A percentile compares a stretch with the other conserved stretches of the same genome.
phyloP scores from a whole-genome alignment of 345 rosid genomes.

The Mallotus nudiflorus region DNA sequence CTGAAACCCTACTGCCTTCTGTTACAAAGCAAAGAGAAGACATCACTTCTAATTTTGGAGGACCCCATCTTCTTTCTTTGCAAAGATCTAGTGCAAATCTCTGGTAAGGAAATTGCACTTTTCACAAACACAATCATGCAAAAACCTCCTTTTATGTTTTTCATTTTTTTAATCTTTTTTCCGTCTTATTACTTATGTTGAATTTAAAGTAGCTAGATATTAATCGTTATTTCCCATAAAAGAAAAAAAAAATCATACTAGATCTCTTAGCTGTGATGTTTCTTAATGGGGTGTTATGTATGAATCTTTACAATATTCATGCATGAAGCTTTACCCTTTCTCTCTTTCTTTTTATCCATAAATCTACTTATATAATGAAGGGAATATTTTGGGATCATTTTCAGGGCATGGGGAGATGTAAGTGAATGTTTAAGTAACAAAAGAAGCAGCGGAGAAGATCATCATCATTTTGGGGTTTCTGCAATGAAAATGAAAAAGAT shows the following conservation, averaged over 20 bases:
- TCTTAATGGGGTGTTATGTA: too few species aligned
- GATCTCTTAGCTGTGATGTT: too few species aligned
- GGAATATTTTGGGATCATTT: background rate
- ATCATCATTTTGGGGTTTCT: constrained; percentile 48
- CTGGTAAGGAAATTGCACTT: constrained; percentile 44
- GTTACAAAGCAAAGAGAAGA: constrained; percentile 40
- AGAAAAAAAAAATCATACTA: too few species aligned
- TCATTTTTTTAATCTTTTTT: background rate
- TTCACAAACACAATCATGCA: background rate
- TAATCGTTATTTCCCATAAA: too few species aligned
- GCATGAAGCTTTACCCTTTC: background rate
- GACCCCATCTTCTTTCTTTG: constrained; percentile 49
- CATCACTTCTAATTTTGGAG: constrained; percentile 31
- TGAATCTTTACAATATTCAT: background rate
- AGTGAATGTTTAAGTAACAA: constrained; percentile 41
- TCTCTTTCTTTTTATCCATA: too few species aligned
- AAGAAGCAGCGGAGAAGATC: constrained; percentile 37
- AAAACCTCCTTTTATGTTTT: background rate
- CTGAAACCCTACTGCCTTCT: constrained; percentile 58
- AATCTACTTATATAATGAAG: background rate
- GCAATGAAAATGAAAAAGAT: constrained; percentile 76
- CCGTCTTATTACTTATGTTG: background rate
- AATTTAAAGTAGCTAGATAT: too few species aligned
- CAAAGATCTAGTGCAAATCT: constrained; percentile 64
- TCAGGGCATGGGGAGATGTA: constrained; percentile 62